Evolutionary conservation across 2,329 filamentous ascomycete species (phyloP).

Genomic region (Colletotrichum sp.): DNA sequence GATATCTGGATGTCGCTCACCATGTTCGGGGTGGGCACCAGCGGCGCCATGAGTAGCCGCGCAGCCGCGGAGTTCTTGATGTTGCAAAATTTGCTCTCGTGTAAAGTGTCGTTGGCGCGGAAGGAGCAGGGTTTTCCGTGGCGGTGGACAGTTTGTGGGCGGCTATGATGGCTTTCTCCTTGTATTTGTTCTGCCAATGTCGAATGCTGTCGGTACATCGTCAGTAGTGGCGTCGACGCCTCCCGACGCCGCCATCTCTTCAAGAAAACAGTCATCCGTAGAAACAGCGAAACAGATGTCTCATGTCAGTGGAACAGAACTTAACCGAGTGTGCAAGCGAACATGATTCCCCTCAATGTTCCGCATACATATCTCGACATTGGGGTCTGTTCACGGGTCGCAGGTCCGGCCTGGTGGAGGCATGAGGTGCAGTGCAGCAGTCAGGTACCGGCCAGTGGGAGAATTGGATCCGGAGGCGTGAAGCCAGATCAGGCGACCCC

Average conservation of each 20-base stretch:
- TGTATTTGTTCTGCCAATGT: not conserved
- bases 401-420: not conserved
- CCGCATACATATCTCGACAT: not conserved
- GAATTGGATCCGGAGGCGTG: not conserved
- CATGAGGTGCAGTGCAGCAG: not conserved
- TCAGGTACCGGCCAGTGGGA: constrained; percentile 7
- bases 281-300: not conserved
- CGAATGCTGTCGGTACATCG: not conserved
- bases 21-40: not conserved
- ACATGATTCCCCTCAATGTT: not conserved
- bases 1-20: not conserved
- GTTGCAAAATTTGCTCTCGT: not conserved
- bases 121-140: not conserved
- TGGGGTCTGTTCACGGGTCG: not conserved
- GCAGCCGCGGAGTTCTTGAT: not conserved
- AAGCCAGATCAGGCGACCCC: not conserved
- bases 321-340: not conserved
- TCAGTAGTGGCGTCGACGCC: not conserved
- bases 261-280: not conserved
- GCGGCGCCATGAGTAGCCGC: not conserved
- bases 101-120: not conserved
- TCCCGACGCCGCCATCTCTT: not conserved
- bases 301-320: not conserved
- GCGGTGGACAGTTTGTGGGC: not conserved
- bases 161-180: not conserved